Percentiles rank a stretch among this genome's conserved stretches.
Conservation (phyloP, 1,284 basidiomycete genomes). For the Paramarasmius palmivorus region DNA sequence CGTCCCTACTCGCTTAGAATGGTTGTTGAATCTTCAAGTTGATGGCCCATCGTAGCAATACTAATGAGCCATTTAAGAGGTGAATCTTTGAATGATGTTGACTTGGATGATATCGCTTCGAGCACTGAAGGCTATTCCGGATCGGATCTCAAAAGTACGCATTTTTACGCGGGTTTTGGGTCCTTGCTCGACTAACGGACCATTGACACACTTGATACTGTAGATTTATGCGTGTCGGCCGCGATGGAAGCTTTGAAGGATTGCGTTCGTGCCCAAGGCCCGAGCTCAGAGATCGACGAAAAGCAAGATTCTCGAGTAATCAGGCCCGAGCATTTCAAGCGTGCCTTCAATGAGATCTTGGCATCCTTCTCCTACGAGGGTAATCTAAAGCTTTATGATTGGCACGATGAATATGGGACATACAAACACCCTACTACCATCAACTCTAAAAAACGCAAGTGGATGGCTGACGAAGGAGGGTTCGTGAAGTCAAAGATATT, state of each 20-base stretch:
- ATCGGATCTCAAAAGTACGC: background rate
- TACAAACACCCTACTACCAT: too few species aligned
- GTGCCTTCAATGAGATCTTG: background rate
- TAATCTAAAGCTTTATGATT: background rate
- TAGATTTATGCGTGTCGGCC: background rate
- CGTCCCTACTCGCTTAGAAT: background rate
- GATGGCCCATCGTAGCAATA: background rate
- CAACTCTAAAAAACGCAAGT: too few species aligned
- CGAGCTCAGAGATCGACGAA: background rate
- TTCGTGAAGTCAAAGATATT: too few species aligned
- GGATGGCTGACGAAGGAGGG: too few species aligned
- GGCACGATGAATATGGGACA: background rate
- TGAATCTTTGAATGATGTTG: background rate
- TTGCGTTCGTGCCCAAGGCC: background rate
- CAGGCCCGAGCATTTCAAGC: background rate
- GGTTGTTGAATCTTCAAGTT: background rate
- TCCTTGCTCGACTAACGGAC: background rate
- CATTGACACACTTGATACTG: background rate
- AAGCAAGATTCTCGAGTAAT: background rate
- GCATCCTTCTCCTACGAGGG: background rate
- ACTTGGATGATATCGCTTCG: too few species aligned
- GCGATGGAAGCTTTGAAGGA: background rate
- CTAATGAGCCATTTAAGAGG: background rate
- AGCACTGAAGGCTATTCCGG: too few species aligned
- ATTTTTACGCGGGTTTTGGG: background rate